phyloP scores from a whole-genome alignment of 148 eudicot species.

The Fagopyrum tataricum region DNA sequence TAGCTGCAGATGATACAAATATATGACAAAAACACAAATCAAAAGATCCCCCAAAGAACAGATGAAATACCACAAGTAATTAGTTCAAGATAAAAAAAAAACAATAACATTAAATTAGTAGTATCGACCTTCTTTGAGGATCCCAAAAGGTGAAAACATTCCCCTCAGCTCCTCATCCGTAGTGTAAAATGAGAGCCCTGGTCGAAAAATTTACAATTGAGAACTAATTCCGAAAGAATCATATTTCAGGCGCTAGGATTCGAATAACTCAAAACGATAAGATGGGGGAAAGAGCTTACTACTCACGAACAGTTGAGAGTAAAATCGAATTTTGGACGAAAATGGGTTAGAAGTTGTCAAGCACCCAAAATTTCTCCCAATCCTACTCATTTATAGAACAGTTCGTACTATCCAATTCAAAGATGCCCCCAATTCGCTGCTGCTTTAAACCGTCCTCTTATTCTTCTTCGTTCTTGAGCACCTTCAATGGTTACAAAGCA shows the following conservation, averaged over 20 bases:
- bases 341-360: conserved; percentile 8
- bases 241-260: background rate
- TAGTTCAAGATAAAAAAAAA: background rate
- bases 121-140: conserved; percentile 37
- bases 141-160: conserved; percentile 55
- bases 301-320: conserved; percentile 46
- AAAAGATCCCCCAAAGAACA: background rate
- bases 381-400: conserved; percentile 18
- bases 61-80: background rate
- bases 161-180: conserved; percentile 32
- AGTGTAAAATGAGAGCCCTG: conserved; percentile 65
- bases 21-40: background rate
- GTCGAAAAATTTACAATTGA: background rate
- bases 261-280: background rate
- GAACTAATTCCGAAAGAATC: background rate
- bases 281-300: conserved; percentile 28
- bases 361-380: conserved; percentile 13
- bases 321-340: conserved; percentile 19
- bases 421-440: background rate
- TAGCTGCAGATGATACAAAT: conserved; percentile 35
- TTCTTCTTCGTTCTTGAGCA: background rate
- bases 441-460: background rate
- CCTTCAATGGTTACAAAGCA: background rate
- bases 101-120: background rate
- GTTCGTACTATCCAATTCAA: background rate